phyloP scores from a whole-genome alignment of 1,284 basidiomycete genomes.

The Stereum hirsutum region DNA sequence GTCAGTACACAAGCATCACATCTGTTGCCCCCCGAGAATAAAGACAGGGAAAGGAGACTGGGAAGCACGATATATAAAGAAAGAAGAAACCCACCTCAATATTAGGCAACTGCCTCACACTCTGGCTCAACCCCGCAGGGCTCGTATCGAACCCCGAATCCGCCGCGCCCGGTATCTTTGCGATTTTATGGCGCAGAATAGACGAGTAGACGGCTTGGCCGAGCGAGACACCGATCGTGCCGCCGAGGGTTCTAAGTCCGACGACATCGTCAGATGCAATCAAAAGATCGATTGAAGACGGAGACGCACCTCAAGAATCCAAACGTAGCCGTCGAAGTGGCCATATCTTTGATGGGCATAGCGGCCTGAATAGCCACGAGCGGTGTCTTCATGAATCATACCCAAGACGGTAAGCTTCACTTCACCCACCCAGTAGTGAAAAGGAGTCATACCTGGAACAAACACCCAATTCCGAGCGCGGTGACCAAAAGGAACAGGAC shows the following conservation, averaged over 20 bases:
- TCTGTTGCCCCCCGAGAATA: too few relatives aligned
- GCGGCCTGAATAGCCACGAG: conserved; percentile 69
- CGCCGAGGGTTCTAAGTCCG: conserved; percentile 49
- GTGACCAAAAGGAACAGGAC: conserved; percentile 54
- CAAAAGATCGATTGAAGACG: conserved; percentile 55
- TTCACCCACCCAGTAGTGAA: too few relatives aligned
- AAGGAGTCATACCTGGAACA: conserved; percentile 44
- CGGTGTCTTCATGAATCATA: conserved; percentile 33
- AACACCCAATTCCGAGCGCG: conserved; percentile 48
- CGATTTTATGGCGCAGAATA: too few relatives aligned
- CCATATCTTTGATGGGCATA: conserved; percentile 78
- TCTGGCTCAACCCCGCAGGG: too few relatives aligned
- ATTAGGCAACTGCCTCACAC: too few relatives aligned
- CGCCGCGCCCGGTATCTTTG: too few relatives aligned
- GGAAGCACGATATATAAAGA: too few relatives aligned
- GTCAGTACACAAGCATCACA: too few relatives aligned
- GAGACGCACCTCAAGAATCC: not conserved
- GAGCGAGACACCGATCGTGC: conserved; percentile 65
- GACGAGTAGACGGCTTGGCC: conserved; percentile 64
- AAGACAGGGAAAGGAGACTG: too few relatives aligned
- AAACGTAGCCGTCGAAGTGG: conserved; percentile 48
- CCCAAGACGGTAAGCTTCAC: not conserved
- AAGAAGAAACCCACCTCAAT: too few relatives aligned
- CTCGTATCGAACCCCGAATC: too few relatives aligned
- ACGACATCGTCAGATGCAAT: conserved; percentile 27